Percentiles rank a stretch among this genome's conserved stretches.
Conservation (phyloP, 192 early-diverging fungal genomes). For the Dimargaris verticillata region DNA sequence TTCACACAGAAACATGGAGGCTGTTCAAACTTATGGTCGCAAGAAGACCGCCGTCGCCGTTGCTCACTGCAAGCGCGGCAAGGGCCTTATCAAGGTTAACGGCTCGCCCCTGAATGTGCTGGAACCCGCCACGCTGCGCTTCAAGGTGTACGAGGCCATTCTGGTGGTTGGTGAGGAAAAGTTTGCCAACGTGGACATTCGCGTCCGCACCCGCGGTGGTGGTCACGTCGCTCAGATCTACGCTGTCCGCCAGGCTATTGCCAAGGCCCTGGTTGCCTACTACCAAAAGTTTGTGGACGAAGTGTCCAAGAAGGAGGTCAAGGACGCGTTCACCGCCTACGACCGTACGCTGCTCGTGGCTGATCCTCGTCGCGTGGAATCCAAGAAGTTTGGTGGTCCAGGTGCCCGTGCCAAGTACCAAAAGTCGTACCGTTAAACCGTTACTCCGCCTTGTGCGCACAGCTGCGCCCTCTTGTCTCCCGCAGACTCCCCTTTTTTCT, state of each 20-base stretch:
- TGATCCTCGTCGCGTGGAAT: slow-evolving; percentile 96
- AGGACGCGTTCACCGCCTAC: slow-evolving; percentile 74
- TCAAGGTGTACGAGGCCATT: slow-evolving; percentile 98
- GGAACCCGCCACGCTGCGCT: slow-evolving; percentile 90
- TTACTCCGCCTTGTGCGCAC: too few species aligned
- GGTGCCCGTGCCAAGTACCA: slow-evolving; percentile 95
- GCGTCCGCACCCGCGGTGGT: slow-evolving; percentile 93
- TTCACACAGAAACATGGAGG: slow-evolving; percentile 26
- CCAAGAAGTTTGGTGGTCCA: slow-evolving; percentile 99
- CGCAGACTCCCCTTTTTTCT: too few species aligned
- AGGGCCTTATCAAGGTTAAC: slow-evolving; percentile 94
- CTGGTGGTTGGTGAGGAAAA: slow-evolving; percentile 89
- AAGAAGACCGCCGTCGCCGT: slow-evolving; percentile 99
- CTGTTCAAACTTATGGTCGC: slow-evolving; percentile 63
- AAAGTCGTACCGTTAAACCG: slow-evolving; percentile 74
- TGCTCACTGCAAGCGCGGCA: slow-evolving; percentile 95
- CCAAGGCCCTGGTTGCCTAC: slow-evolving; percentile 97
- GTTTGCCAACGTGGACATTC: slow-evolving; percentile 92
- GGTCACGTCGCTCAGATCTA: slow-evolving; percentile 96
- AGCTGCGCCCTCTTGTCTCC: too few species aligned
- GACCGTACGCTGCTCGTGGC: slow-evolving; percentile 97
- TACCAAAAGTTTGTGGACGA: slow-evolving; percentile 99
- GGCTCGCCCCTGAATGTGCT: slow-evolving; percentile 89
- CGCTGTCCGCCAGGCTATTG: slow-evolving; percentile 95
- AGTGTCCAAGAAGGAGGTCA: slow-evolving; percentile 99